These are phyloP conservation scores for Ensete glaucum DNA, from an alignment of 176 grass and related monocot genomes.

Conservation along the genomic window DNA sequence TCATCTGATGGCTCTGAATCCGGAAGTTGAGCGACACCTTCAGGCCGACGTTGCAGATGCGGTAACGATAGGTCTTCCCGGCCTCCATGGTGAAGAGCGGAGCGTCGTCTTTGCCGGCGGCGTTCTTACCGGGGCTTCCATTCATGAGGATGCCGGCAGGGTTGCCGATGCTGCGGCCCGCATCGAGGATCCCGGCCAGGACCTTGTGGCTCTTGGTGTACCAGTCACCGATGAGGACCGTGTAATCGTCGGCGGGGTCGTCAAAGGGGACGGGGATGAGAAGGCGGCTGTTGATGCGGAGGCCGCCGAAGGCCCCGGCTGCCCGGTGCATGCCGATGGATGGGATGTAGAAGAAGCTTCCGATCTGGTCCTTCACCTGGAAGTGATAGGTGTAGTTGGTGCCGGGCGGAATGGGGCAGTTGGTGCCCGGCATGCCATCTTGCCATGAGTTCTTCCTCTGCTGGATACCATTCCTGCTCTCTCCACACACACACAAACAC, in stretches of 20 bases:
- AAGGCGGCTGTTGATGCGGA: background rate
- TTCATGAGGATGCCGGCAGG: background rate
- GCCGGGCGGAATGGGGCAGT: slow-evolving; percentile 1
- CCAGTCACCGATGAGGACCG: slow-evolving; percentile 7
- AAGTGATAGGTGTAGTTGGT: background rate
- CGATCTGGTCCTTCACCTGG: slow-evolving; percentile 9
- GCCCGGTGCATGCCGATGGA: background rate
- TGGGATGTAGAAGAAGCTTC: slow-evolving; percentile 4
- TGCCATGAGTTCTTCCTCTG: slow-evolving; percentile 7
- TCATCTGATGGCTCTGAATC: background rate
- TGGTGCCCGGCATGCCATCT: slow-evolving; percentile 1
- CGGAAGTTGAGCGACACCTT: slow-evolving; percentile 5
- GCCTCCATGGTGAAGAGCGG: slow-evolving; percentile 1
- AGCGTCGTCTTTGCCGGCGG: background rate
- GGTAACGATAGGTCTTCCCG: background rate
- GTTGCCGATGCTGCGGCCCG: background rate
- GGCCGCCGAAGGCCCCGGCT: background rate
- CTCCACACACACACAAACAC: background rate
- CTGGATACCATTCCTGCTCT: background rate
- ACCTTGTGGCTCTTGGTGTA: background rate
- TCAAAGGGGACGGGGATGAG: slow-evolving; percentile 5
- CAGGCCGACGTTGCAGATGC: slow-evolving; percentile 5
- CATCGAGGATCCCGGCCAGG: background rate
- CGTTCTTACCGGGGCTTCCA: background rate
- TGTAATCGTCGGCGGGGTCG: background rate